Evolutionary conservation across 352 stramenopile genomes (phyloP).

Genomic region (Hyaloperonospora brassicae): DNA sequence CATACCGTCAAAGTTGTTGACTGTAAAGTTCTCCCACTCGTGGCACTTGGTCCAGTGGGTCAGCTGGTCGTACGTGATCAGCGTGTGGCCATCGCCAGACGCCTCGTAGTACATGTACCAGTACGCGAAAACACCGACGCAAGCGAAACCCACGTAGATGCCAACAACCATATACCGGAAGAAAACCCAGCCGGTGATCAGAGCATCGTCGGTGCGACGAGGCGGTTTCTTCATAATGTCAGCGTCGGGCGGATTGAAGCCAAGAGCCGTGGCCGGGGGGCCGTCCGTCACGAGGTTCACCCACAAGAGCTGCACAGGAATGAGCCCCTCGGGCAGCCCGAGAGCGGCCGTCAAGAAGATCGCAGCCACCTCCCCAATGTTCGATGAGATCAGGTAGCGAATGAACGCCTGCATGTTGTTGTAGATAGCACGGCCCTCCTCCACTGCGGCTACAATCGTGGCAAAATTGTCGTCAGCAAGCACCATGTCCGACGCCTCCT

Average conservation of each 20-base stretch:
- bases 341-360: constrained; percentile 97
- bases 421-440: constrained; percentile 85
- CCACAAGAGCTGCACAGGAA: constrained; percentile 98
- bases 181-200: constrained; percentile 98
- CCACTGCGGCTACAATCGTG: constrained; percentile 92
- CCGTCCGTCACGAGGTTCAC: constrained; percentile 99
- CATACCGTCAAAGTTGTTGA: constrained; percentile 88
- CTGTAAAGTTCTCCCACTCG: constrained; percentile 87
- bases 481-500: constrained; percentile 98
- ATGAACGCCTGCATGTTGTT: constrained; percentile 99
- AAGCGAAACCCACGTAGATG: constrained; percentile 90
- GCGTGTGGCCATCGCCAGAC: constrained; percentile 87
- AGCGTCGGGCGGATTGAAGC: constrained; percentile 97
- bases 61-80: constrained; percentile 86
- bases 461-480: constrained; percentile 98
- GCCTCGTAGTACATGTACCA: constrained; percentile 91
- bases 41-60: constrained; percentile 88
- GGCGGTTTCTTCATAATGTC: constrained; percentile 97
- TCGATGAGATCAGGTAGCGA: constrained; percentile 97
- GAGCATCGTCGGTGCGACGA: constrained; percentile 91
- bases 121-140: constrained; percentile 89
- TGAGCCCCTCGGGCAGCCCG: constrained; percentile 95
- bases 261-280: constrained; percentile 94
- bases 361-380: constrained; percentile 98
- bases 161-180: constrained; percentile 95